Conservation (phyloP, 345 rosid genomes). For the Syzygium aqueum region DNA sequence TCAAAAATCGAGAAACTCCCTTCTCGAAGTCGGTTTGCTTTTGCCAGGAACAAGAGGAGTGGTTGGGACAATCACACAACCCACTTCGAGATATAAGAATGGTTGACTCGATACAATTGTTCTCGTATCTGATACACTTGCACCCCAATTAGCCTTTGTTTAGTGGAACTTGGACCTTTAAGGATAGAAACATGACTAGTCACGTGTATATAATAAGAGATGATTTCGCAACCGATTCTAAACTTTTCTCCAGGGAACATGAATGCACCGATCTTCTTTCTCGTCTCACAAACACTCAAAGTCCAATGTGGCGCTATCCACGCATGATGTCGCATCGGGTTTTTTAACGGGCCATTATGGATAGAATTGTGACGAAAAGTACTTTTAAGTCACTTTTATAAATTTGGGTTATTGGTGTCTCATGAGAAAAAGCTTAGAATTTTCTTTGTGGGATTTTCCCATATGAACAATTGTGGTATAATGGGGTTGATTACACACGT, state of each 20-base stretch:
- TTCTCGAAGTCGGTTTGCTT: neutral
- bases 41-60: neutral
- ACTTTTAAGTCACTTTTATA: neutral
- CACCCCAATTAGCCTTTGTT: neutral
- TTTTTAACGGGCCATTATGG: neutral
- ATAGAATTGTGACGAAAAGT: neutral
- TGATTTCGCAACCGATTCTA: neutral
- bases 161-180: neutral
- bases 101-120: neutral
- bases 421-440: neutral
- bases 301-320: neutral
- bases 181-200: neutral
- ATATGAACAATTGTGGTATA: neutral
- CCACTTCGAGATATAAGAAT: neutral
- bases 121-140: neutral
- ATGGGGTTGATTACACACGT: neutral
- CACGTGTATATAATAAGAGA: neutral
- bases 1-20: neutral
- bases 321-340: neutral
- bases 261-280: neutral
- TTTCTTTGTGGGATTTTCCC: neutral
- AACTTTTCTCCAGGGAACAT: too few species aligned
- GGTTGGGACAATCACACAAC: neutral
- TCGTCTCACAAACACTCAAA: neutral
- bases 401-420: neutral